A percentile compares a stretch with the other conserved stretches of the same genome.
Evolutionary conservation across 164 flowering plant species (phyloP).

Genomic region (Stephania japonica): DNA sequence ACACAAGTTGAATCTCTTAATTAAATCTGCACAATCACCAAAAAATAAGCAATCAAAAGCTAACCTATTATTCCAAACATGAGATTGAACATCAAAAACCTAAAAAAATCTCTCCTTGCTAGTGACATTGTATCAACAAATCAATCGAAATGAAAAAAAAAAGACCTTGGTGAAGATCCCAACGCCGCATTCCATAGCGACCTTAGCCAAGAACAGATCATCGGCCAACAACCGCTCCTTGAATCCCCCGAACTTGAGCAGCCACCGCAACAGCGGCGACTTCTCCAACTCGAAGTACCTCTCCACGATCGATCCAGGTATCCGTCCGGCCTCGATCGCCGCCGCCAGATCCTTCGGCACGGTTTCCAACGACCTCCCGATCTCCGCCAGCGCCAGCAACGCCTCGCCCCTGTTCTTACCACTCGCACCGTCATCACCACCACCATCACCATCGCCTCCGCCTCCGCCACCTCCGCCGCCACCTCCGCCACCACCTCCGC

Average conservation of each 20-base stretch:
- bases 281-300: slow-evolving; percentile 52
- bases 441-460: slow-evolving; percentile 26
- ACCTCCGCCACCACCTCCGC: slow-evolving; percentile 12
- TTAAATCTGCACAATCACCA: too few species aligned
- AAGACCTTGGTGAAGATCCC: slow-evolving; percentile 60
- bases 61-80: background rate
- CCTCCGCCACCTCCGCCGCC: slow-evolving; percentile 9
- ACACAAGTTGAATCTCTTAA: too few species aligned
- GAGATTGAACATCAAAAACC: background rate
- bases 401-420: slow-evolving; percentile 53
- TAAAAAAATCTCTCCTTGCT: background rate
- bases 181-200: slow-evolving; percentile 59
- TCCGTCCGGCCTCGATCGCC: slow-evolving; percentile 59
- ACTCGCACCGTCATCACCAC: slow-evolving; percentile 35
- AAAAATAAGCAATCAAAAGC: too few species aligned
- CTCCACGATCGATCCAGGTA: slow-evolving; percentile 49
- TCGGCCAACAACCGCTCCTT: slow-evolving; percentile 60
- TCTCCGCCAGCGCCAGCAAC: slow-evolving; percentile 46
- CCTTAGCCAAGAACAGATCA: slow-evolving; percentile 59
- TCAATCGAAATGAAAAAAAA: background rate
- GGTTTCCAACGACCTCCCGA: slow-evolving; percentile 44
- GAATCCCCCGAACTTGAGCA: slow-evolving; percentile 53
- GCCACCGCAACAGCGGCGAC: slow-evolving; percentile 44
- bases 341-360: slow-evolving; percentile 71
- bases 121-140: background rate